phyloP scores from a whole-genome alignment of 2,329 filamentous ascomycete species.

The Claviceps humidiphila region DNA sequence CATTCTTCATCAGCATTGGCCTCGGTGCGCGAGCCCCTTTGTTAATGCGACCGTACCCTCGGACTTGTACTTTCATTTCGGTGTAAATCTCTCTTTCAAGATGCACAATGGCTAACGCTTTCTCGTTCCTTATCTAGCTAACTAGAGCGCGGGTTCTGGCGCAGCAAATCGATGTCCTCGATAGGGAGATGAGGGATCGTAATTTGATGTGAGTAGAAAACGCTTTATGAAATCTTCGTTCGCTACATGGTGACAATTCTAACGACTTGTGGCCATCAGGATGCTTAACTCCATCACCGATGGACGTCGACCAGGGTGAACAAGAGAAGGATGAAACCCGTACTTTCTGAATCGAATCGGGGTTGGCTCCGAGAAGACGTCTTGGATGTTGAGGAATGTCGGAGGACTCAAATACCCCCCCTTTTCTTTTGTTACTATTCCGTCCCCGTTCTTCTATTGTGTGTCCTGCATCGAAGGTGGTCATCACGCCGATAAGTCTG shows the following conservation, averaged over 20 bases:
- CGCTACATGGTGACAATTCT: background rate
- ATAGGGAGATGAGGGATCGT: conserved; percentile 42
- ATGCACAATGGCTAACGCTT: conserved; percentile 6
- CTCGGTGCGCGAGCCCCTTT: conserved; percentile 48
- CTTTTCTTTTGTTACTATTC: background rate
- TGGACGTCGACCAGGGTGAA: conserved; percentile 7
- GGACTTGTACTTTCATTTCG: conserved; percentile 11
- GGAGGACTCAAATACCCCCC: background rate
- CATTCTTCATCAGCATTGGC: conserved; percentile 52
- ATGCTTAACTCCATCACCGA: conserved; percentile 14
- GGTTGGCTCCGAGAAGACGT: background rate
- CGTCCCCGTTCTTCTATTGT: background rate
- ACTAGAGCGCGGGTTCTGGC: conserved; percentile 31
- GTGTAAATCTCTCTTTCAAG: background rate
- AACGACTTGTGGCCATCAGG: conserved; percentile 4
- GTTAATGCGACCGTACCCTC: conserved; percentile 23
- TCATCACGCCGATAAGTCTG: no score
- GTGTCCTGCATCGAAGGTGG: background rate
- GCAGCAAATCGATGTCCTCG: conserved; percentile 39
- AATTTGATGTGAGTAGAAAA: conserved; percentile 30
- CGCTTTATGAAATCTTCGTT: background rate
- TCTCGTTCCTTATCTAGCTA: conserved; percentile 19
- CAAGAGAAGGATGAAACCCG: background rate
- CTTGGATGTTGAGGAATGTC: background rate
- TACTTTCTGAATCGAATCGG: background rate